Conservation (phyloP, 306 rosid genomes). For the Herpetospermum pedunculosum region DNA sequence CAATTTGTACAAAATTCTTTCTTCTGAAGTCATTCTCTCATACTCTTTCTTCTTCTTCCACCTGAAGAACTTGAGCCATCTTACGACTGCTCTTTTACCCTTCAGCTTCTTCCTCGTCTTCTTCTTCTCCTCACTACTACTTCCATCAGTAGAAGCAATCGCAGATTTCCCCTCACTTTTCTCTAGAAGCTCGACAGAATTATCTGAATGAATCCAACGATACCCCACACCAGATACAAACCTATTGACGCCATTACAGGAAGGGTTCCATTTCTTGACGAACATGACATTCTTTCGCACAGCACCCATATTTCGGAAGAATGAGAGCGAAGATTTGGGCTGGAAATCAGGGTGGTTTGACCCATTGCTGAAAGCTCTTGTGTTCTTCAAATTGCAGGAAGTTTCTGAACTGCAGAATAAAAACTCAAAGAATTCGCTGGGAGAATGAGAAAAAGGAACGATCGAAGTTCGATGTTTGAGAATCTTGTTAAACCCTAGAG, state of each 20-base stretch:
- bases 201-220: conserved; percentile 5
- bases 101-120: conserved; percentile 47
- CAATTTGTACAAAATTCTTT: conserved; percentile 53
- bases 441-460: background rate
- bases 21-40: conserved; percentile 79
- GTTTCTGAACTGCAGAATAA: background rate
- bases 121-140: conserved; percentile 35
- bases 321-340: background rate
- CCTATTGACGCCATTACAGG: background rate
- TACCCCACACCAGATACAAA: background rate
- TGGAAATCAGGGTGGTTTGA: background rate
- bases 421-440: background rate
- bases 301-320: background rate
- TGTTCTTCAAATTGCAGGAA: background rate
- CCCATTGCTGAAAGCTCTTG: background rate
- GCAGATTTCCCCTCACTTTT: conserved; percentile 13
- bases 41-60: conserved; percentile 72
- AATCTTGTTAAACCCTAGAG: conserved; percentile 4
- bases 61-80: conserved; percentile 82
- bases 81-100: conserved; percentile 85
- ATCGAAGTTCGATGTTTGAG: conserved; percentile 3
- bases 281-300: background rate
- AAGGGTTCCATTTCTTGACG: background rate
- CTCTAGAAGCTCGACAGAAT: conserved; percentile 3
- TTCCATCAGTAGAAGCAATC: conserved; percentile 16